Evolutionary conservation across 176 grass and related monocot species (phyloP), one percentile per base, ranked within the genome.

Genomic region (Poa pratensis): DNA sequence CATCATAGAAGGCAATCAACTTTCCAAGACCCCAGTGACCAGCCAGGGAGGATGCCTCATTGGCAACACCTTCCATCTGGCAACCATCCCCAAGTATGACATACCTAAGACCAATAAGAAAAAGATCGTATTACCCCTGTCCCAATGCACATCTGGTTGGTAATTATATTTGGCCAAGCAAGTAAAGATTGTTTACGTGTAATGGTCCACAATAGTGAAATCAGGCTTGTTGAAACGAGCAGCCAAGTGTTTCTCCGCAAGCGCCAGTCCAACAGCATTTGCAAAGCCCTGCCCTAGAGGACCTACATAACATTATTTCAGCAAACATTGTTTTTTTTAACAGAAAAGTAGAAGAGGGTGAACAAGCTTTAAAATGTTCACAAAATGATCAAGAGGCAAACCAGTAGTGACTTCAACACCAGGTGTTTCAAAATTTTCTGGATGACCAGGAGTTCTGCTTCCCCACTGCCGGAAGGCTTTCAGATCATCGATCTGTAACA

Each of bases 11-110:
- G 9, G 93, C 95, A 68, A 98, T 98, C 76, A 98, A 76, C 65
- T 98, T 98, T 32, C 93, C 95, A 18, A 98, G 86, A 46, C 93
- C 93, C 95, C 95, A 98, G 11, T 98, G 95, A 23, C 95, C 95
- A 88, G 93, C 91, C 40, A 98, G 76, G 35, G 95, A 98, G 81
- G 85, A 78, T 0, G 87, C 89, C 77, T 98, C 95, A 74, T 98
- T 93, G 13, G 95, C 87, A 74, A 98, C 81, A 72, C 95, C 95
- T 73, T 98, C 95, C 95, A 98, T 98, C 58, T 98, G 87, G 59
- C 95, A 95, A 20, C 95, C 95, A 90, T 97, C 95, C 30, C 92
- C 95, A 80, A 90, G 49, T 67, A 97, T 86, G 3, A 82, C 92
- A 83, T 97, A 97, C 54, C 95, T 97, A 85, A 27, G 18, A 58